Conservation (phyloP, 257 asterid species). For the Solanum appendiculatum region DNA sequence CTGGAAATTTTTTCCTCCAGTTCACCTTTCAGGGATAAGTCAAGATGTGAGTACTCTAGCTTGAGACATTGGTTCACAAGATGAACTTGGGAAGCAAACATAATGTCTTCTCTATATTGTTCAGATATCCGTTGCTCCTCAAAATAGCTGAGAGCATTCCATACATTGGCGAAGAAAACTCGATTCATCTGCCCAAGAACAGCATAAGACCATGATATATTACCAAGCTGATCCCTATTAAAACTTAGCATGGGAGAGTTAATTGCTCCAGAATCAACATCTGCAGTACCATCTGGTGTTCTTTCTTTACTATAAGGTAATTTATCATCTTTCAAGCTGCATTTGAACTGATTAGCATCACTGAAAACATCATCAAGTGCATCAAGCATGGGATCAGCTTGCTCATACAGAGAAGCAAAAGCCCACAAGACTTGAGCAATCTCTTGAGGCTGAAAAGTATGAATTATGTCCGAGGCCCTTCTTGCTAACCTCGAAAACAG, state of each 20-base stretch:
- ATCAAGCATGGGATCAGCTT: constrained; percentile 52
- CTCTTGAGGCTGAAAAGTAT: constrained; percentile 77
- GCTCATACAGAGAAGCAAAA: constrained; percentile 77
- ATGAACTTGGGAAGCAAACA: constrained; percentile 85
- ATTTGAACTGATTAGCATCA: constrained; percentile 30
- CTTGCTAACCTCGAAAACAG: constrained; percentile 53
- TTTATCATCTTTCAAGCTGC: constrained; percentile 16
- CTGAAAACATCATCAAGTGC: constrained; percentile 51
- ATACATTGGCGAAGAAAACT: constrained; percentile 45
- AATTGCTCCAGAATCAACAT: background rate
- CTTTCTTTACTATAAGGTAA: constrained; percentile 23
- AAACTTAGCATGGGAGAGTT: constrained; percentile 27
- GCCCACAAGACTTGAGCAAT: constrained; percentile 93
- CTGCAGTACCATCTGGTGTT: background rate
- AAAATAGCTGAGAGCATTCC: constrained; percentile 50
- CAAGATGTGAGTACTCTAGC: constrained; percentile 59
- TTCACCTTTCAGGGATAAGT: constrained; percentile 36
- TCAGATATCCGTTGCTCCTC: constrained; percentile 56
- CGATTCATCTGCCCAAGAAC: constrained; percentile 63
- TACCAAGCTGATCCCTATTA: constrained; percentile 66
- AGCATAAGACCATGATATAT: constrained; percentile 83
- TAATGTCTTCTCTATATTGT: constrained; percentile 61
- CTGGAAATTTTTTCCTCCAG: constrained; percentile 46
- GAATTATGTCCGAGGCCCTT: constrained; percentile 53
- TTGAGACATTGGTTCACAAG: constrained; percentile 68